Percentiles rank a stretch among this genome's conserved stretches.
These are phyloP conservation scores for Scutellaria barbata DNA, from an alignment of 257 asterid species.

Conservation along the genomic window DNA sequence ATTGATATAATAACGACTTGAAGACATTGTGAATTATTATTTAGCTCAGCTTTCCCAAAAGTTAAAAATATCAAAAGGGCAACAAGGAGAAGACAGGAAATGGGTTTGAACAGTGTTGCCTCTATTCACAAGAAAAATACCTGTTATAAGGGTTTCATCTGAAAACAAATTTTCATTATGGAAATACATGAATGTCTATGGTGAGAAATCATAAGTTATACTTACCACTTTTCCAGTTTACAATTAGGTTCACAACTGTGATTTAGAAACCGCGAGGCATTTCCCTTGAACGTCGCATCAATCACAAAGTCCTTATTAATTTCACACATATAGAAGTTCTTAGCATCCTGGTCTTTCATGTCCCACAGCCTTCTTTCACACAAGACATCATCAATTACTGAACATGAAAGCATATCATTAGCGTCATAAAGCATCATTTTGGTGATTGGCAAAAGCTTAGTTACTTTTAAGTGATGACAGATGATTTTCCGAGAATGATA, in stretches of 20 bases:
- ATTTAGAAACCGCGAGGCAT: conserved; percentile 84
- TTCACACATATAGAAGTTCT: conserved; percentile 95
- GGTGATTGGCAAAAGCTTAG: conserved; percentile 15
- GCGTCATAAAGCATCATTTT: conserved; percentile 17
- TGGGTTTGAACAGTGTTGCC: no score
- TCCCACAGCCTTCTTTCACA: conserved; percentile 94
- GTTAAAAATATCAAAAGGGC: no score
- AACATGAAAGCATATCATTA: conserved; percentile 28
- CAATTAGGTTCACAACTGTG: conserved; percentile 97
- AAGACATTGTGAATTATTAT: background rate
- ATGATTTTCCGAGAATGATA: background rate
- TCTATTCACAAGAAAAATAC: background rate
- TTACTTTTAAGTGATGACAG: conserved; percentile 1
- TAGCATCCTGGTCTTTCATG: conserved; percentile 74
- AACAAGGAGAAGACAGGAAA: no score
- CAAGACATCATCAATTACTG: conserved; percentile 89
- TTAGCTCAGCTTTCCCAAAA: no score
- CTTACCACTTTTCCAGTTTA: conserved; percentile 91
- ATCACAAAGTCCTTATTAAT: conserved; percentile 85
- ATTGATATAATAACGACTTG: background rate
- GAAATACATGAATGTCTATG: conserved; percentile 12
- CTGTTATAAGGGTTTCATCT: conserved; percentile 4
- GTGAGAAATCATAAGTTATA: conserved; percentile 34
- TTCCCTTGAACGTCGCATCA: conserved; percentile 96
- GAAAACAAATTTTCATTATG: background rate